Conservation (phyloP, 116 monocot species). For the Thalassia testudinum region DNA sequence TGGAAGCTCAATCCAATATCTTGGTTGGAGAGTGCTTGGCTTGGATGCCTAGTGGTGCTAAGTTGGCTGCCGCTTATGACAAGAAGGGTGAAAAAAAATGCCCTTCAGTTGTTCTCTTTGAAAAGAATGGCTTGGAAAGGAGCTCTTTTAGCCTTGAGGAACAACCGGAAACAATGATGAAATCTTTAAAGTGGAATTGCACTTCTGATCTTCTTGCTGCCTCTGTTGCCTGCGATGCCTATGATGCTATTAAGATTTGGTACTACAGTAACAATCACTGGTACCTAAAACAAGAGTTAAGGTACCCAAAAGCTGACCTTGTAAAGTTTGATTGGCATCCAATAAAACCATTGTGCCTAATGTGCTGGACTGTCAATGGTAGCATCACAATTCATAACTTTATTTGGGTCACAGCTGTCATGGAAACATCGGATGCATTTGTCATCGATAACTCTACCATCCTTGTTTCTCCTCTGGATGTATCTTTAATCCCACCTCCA, state of each 20-base stretch:
- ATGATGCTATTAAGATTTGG: constrained; percentile 78
- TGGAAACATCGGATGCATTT: constrained; percentile 53
- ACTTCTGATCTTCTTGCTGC: constrained; percentile 81
- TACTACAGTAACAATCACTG: constrained; percentile 81
- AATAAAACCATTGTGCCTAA: constrained; percentile 59
- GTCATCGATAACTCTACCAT: constrained; percentile 61
- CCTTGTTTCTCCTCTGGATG: constrained; percentile 63
- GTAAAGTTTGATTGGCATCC: constrained; percentile 80
- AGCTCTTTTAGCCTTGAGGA: constrained; percentile 55
- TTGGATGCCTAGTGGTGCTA: constrained; percentile 99
- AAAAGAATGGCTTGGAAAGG: constrained; percentile 91
- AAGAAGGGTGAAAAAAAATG: constrained; percentile 34
- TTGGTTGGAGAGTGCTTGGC: constrained; percentile 50
- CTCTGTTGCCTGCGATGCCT: constrained; percentile 20
- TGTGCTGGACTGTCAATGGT: constrained; percentile 68
- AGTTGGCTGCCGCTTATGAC: constrained; percentile 46
- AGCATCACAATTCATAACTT: constrained; percentile 52
- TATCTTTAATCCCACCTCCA: constrained; percentile 85
- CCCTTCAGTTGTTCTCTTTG: constrained; percentile 68
- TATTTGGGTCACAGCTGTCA: constrained; percentile 65
- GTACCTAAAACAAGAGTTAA: constrained; percentile 93
- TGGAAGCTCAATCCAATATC: constrained; percentile 36
- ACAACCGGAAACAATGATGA: constrained; percentile 25
- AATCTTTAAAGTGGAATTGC: constrained; percentile 70
- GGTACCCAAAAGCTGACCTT: constrained; percentile 40